Evolutionary conservation across 1,139 yeast genomes (phyloP), one percentile per base, ranked within the genome.

Genomic region (Saccharomycopsis hybrid): DNA sequence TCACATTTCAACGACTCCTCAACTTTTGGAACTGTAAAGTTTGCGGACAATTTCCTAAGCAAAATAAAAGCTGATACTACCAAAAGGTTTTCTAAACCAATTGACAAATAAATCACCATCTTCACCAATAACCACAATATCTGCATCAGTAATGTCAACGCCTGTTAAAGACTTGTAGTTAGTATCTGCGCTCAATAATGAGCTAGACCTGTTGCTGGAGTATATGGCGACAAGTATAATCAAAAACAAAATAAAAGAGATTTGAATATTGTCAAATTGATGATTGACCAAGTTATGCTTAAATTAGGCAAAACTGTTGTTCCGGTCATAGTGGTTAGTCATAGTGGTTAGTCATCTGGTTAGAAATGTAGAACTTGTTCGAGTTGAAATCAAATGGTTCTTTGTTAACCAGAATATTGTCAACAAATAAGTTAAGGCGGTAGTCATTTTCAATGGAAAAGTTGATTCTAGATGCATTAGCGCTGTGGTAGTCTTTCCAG

Each of bases 181-280:
- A n/a, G n/a, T n/a, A n/a, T n/a, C n/a, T n/a, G n/a, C n/a, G 18
- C 36, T 43, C 9, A 25, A 24, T 8, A 45, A 25, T 9, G 30
- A 5, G n/a, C 32, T 25, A 27, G 42, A n/a, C 25, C 33, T 46
- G 41, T 18, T 27, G 41, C 35, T 50, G 24, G 33, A 38, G 60
- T 70, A 68, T 53, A 72, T 68, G 36, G 71, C 70, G 38, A 60
- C 46, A 24, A 58, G 42, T 1, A 47, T 3, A 0, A 60, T 52
- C 41, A 61, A 49, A 3, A 55, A 5, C 5, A 54, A n/a, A 43
- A 59, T 59, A 32, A 59, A 55, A 1, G 45, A 33, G n/a, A 56
- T 32, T 5, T 58, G 55, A 5, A 62, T 46, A n/a, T 52, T 49
- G 11, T 56, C 51, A 11, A 59, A 53, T 36, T 55, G 49, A 11